Evolutionary conservation across 441 rosid species (phyloP).

Genomic region (Populus hybrid): DNA sequence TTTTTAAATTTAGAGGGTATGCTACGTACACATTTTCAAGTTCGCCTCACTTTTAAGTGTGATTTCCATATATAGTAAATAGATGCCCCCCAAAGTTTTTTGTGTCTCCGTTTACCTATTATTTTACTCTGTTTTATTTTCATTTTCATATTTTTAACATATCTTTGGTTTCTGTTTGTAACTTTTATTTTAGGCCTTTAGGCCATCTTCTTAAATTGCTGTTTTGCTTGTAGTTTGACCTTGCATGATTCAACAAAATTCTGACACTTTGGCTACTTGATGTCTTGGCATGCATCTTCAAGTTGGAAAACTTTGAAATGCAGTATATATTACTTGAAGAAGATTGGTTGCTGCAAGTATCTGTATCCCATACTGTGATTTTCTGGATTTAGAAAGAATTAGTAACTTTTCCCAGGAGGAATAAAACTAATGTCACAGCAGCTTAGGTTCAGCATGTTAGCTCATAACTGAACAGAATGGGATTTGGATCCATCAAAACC

Average conservation of each 20-base stretch:
- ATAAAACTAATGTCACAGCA: neutral
- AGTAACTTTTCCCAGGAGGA: slow-evolving; percentile 1
- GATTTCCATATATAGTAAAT: too few relatives aligned
- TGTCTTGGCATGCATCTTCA: neutral
- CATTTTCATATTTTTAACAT: neutral
- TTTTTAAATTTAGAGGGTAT: too few relatives aligned
- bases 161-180: neutral
- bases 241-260: neutral
- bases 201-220: neutral
- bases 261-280: neutral
- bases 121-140: neutral
- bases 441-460: neutral
- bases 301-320: neutral
- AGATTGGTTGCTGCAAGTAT: neutral
- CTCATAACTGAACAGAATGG: neutral
- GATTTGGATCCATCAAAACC: neutral
- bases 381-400: neutral
- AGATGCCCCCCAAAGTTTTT: neutral
- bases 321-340: neutral
- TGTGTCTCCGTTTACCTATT: neutral
- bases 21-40: too few relatives aligned
- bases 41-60: too few relatives aligned
- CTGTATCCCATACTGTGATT: neutral
- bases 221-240: neutral
- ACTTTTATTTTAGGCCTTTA: neutral